Conservation (phyloP, 2,329 filamentous ascomycete species). For the Celoporthe dispersa region DNA sequence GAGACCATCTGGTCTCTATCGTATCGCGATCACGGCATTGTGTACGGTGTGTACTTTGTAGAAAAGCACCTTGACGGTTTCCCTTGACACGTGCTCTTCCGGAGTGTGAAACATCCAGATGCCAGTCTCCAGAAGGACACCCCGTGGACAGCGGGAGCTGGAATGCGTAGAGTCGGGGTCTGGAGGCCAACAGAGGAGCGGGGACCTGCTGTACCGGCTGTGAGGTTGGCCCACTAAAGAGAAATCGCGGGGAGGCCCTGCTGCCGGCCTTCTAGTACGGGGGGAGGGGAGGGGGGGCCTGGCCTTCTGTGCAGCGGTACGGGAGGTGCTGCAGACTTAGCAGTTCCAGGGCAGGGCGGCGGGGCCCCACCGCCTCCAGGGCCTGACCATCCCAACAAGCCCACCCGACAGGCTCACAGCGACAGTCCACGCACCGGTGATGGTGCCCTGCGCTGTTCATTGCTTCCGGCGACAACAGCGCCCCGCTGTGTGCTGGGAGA, state of each 20-base stretch:
- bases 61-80: background rate
- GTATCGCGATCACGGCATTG: too few species aligned
- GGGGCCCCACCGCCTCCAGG: background rate
- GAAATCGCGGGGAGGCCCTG: slow-evolving; percentile 7
- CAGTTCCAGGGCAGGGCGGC: background rate
- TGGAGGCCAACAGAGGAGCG: background rate
- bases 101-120: background rate
- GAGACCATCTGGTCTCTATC: too few species aligned
- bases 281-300: background rate
- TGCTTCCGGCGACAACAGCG: too few species aligned
- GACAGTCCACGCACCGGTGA: too few species aligned
- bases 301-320: background rate
- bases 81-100: background rate
- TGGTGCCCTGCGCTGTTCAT: too few species aligned
- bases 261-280: background rate
- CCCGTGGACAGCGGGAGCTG: background rate
- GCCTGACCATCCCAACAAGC: too few species aligned
- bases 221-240: background rate
- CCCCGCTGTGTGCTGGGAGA: background rate
- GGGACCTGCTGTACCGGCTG: background rate
- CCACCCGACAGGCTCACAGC: background rate
- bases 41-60: background rate
- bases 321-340: background rate
- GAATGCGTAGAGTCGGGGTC: too few species aligned
- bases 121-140: background rate